Evolutionary conservation across 768 basidiomycete genomes (phyloP).

Genomic region (Termitomyces sp.): DNA sequence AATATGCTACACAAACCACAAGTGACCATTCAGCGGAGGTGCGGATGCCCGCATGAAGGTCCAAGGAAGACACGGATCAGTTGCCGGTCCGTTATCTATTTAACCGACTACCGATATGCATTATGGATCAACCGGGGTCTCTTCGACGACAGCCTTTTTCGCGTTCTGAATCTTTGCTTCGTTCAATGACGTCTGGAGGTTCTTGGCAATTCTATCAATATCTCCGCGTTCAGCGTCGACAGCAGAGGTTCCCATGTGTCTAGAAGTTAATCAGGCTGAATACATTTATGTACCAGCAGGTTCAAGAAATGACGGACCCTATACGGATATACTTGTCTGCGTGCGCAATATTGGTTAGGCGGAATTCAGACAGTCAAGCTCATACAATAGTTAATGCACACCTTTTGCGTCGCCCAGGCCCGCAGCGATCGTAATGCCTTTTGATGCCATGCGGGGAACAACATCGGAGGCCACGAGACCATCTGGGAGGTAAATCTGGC

Average conservation of each 20-base stretch:
- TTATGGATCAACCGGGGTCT: background rate
- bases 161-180: conserved; percentile 25
- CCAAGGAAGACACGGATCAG: conserved; percentile 10
- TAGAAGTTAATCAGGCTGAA: conserved; percentile 24
- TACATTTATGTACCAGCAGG: background rate
- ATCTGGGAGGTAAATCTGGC: conserved; percentile 69
- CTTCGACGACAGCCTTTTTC: conserved; percentile 14
- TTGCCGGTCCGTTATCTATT: conserved; percentile 9
- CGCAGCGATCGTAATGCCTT: conserved; percentile 74
- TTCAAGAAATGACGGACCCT: conserved; percentile 41
- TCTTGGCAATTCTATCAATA: conserved; percentile 60
- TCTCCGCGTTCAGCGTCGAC: conserved; percentile 66
- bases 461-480: conserved; percentile 68
- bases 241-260: conserved; percentile 85
- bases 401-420: conserved; percentile 77
- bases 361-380: background rate
- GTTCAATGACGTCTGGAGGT: conserved; percentile 49
- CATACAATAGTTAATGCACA: conserved; percentile 20
- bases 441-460: conserved; percentile 60
- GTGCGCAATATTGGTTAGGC: background rate
- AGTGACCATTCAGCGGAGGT: conserved; percentile 3
- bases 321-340: conserved; percentile 79
- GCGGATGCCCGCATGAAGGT: conserved; percentile 13
- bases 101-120: background rate
- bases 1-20: background rate